These are phyloP conservation scores for Erigeron canadensis DNA, from an alignment of 129 eudicot genomes.

Conservation along the genomic window DNA sequence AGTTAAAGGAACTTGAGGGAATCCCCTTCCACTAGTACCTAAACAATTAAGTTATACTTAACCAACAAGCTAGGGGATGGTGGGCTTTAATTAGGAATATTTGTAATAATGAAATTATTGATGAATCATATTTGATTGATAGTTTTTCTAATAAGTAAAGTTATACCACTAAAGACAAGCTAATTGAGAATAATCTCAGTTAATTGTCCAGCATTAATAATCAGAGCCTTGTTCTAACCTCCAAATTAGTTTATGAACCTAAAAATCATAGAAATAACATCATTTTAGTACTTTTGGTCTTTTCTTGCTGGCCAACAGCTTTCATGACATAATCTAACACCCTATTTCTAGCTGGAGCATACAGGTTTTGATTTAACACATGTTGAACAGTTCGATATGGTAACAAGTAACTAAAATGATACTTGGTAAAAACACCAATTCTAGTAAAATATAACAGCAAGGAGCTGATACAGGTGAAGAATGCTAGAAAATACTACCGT, in stretches of 20 bases:
- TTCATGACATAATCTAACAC: neutral
- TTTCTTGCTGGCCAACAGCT: neutral
- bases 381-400: too few relatives aligned
- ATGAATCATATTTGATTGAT: neutral
- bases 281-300: too few relatives aligned
- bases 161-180: neutral
- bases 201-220: neutral
- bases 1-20: too few relatives aligned
- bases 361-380: neutral
- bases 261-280: neutral
- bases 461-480: slow-evolving; percentile 20
- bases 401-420: neutral
- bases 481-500: neutral
- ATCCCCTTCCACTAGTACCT: too few relatives aligned
- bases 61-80: too few relatives aligned
- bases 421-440: neutral
- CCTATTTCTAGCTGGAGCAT: neutral
- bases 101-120: slow-evolving; percentile 19
- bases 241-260: neutral
- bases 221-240: neutral
- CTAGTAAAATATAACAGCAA: slow-evolving; percentile 16
- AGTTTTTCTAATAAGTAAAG: slow-evolving; percentile 19
- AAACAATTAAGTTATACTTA: too few relatives aligned
- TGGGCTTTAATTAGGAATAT: too few relatives aligned
- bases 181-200: neutral